Evolutionary conservation across 768 basidiomycete genomes (phyloP).

Genomic region (Leccinum subgranulosum): DNA sequence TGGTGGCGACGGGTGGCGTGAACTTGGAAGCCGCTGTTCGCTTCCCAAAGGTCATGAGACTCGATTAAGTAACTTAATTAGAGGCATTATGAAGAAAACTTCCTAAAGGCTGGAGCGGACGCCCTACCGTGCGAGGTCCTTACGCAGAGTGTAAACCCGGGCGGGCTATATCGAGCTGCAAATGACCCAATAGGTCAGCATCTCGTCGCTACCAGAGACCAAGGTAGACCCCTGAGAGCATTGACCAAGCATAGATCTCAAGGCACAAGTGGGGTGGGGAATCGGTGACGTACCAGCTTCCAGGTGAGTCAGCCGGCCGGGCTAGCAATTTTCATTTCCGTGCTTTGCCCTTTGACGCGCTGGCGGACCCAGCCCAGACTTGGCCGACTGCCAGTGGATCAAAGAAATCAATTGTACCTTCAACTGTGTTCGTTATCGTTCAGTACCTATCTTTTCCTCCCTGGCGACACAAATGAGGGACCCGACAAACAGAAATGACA

Average conservation of each 20-base stretch:
- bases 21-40: neutral
- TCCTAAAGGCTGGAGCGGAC: neutral
- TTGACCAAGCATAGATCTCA: too few species aligned
- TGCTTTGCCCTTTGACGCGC: too few species aligned
- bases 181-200: too few species aligned
- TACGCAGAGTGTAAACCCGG: neutral
- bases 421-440: neutral
- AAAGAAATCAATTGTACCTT: neutral
- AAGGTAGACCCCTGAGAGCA: too few species aligned
- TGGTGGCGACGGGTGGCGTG: neutral
- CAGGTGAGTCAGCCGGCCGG: too few species aligned
- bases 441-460: too few species aligned
- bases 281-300: too few species aligned
- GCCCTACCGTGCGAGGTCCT: neutral
- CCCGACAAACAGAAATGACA: neutral
- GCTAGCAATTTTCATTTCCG: too few species aligned
- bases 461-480: neutral
- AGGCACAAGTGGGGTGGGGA: too few species aligned
- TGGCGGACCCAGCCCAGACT: too few species aligned
- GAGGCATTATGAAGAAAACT: neutral
- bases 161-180: neutral
- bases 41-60: neutral
- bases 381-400: neutral
- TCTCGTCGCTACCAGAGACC: too few species aligned
- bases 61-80: neutral